A percentile compares a stretch with the other conserved stretches of the same genome.
Evolutionary conservation across 768 basidiomycete species (phyloP).

Genomic region (Trametes elegans): DNA sequence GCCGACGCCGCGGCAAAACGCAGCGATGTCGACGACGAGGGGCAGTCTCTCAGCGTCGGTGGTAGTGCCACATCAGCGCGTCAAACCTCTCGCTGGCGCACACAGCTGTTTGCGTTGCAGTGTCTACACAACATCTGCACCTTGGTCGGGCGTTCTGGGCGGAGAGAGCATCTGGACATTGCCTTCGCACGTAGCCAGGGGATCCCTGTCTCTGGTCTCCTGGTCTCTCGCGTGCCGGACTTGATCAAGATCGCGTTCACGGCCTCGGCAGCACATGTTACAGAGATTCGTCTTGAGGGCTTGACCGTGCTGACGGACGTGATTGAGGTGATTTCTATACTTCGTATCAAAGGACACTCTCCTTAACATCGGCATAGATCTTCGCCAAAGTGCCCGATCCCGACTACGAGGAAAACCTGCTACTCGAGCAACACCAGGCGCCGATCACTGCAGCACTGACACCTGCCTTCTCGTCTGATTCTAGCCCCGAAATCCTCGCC

Average conservation of each 20-base stretch:
- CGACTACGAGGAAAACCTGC: slow-evolving; percentile 83
- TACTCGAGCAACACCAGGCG: slow-evolving; percentile 97
- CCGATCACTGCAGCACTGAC: slow-evolving; percentile 97
- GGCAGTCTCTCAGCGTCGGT: slow-evolving; percentile 79
- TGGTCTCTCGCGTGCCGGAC: slow-evolving; percentile 86
- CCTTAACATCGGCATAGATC: slow-evolving; percentile 47
- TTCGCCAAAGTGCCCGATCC: slow-evolving; percentile 89
- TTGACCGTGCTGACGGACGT: slow-evolving; percentile 87
- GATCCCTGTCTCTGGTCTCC: slow-evolving; percentile 54
- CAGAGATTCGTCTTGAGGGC: slow-evolving; percentile 91
- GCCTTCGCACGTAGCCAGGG: slow-evolving; percentile 63
- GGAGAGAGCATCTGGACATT: slow-evolving; percentile 83
- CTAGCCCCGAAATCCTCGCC: slow-evolving; percentile 92
- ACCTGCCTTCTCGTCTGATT: slow-evolving; percentile 93
- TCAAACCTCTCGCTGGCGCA: slow-evolving; percentile 87
- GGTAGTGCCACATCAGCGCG: slow-evolving; percentile 43
- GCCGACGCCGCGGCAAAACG: slow-evolving; percentile 56
- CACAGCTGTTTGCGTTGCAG: slow-evolving; percentile 90
- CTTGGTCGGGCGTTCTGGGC: slow-evolving; percentile 67
- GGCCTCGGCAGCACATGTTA: slow-evolving; percentile 94
- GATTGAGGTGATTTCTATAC: slow-evolving; percentile 63
- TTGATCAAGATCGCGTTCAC: slow-evolving; percentile 98
- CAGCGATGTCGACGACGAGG: slow-evolving; percentile 84
- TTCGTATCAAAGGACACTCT: background rate
- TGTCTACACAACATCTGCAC: slow-evolving; percentile 89